Evolutionary conservation across 2,329 filamentous ascomycete species (phyloP).

Genomic region (Gremmenia infestans): DNA sequence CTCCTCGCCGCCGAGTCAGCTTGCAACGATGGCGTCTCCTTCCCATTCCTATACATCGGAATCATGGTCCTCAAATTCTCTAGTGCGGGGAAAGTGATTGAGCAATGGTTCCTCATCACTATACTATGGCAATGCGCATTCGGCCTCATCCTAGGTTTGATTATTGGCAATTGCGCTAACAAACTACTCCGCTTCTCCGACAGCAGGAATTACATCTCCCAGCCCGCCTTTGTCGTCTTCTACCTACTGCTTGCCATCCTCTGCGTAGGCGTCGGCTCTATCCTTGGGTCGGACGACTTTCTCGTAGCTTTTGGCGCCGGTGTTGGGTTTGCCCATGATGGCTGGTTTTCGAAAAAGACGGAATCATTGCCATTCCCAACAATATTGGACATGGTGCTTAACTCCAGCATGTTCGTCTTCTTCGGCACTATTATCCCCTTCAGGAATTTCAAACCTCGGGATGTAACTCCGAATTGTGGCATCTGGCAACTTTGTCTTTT

Average conservation of each 20-base stretch:
- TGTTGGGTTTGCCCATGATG: constrained; percentile 48
- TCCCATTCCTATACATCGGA: constrained; percentile 52
- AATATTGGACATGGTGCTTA: constrained; percentile 50
- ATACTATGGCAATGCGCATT: constrained; percentile 50
- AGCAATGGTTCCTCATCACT: constrained; percentile 49
- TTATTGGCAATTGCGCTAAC: constrained; percentile 44
- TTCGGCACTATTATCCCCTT: constrained; percentile 52
- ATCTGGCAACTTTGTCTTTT: constrained; percentile 40
- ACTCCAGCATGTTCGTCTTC: constrained; percentile 51
- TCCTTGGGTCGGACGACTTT: constrained; percentile 50
- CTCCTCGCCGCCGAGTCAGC: constrained; percentile 49
- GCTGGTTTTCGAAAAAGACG: constrained; percentile 46
- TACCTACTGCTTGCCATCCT: constrained; percentile 51
- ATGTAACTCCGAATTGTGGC: constrained; percentile 37
- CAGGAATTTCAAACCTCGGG: constrained; percentile 35
- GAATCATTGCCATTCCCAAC: constrained; percentile 41
- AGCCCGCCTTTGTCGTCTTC: constrained; percentile 47
- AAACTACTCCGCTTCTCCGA: constrained; percentile 43
- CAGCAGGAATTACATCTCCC: constrained; percentile 40
- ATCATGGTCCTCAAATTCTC: constrained; percentile 39
- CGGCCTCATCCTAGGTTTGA: constrained; percentile 42
- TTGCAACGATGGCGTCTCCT: constrained; percentile 51
- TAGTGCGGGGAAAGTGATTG: constrained; percentile 37
- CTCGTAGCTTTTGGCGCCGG: constrained; percentile 52
- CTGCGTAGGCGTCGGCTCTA: constrained; percentile 45